phyloP scores from a whole-genome alignment of 2,329 filamentous ascomycete species.

The Colletotrichum tofieldiae region DNA sequence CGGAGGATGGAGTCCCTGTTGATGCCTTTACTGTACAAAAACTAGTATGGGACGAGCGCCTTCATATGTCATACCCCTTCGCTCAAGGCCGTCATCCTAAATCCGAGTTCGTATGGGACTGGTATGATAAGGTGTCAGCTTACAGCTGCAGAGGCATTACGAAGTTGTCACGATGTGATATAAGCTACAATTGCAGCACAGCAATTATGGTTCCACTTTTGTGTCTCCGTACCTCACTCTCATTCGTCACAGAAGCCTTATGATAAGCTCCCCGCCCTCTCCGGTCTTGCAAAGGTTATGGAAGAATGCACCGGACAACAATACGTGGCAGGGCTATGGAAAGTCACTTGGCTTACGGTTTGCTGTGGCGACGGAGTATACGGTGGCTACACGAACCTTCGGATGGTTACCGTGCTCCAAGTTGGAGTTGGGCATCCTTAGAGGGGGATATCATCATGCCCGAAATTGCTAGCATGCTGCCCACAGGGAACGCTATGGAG shows the following conservation, averaged over 20 bases:
- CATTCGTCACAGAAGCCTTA: too few relatives aligned
- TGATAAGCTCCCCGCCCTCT: conserved; percentile 10
- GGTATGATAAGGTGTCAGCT: conserved; percentile 14
- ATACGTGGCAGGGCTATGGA: conserved; percentile 2
- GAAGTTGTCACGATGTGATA: too few relatives aligned
- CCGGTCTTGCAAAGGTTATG: conserved; percentile 7
- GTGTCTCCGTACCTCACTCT: too few relatives aligned
- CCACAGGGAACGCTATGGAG: not conserved
- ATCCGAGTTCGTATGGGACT: conserved; percentile 12
- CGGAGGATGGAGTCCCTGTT: conserved; percentile 2
- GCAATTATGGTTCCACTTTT: too few relatives aligned
- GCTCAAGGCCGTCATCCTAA: not conserved
- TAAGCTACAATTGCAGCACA: too few relatives aligned
- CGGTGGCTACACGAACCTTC: not conserved
- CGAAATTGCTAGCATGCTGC: not conserved
- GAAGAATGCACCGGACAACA: not conserved
- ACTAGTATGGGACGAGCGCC: conserved; percentile 1
- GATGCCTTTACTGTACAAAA: not conserved
- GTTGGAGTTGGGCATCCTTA: conserved; percentile 10
- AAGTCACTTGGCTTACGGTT: not conserved
- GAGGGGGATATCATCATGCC: not conserved
- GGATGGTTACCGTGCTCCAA: conserved; percentile 6
- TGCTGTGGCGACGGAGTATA: conserved; percentile 1
- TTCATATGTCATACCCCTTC: conserved; percentile 8
- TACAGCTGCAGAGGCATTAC: conserved; percentile 5